Conservation (phyloP, 208 protist genomes). For the Zelonia costaricensis region DNA sequence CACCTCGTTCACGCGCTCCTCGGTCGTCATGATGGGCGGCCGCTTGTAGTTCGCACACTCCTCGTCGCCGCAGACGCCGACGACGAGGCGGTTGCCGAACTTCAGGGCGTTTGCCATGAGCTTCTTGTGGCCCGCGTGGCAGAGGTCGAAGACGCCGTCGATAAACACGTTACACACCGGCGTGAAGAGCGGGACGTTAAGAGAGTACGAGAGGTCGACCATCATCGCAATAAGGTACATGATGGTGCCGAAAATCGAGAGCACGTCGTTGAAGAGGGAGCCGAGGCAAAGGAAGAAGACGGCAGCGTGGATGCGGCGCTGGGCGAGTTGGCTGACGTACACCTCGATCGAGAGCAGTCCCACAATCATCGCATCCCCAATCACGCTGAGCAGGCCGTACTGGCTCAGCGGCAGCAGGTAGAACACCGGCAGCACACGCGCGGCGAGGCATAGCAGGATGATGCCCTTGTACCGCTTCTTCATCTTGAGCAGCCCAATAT, state of each 20-base stretch:
- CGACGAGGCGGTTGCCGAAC: slow-evolving; percentile 90
- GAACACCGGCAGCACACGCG: slow-evolving; percentile 75
- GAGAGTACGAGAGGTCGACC: slow-evolving; percentile 84
- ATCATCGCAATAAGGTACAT: slow-evolving; percentile 87
- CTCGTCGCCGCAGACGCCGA: slow-evolving; percentile 92
- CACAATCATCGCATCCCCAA: slow-evolving; percentile 88
- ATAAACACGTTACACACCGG: slow-evolving; percentile 91
- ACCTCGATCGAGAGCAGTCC: slow-evolving; percentile 85
- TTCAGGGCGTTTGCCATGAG: slow-evolving; percentile 84
- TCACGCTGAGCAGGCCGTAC: slow-evolving; percentile 69
- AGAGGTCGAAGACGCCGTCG: slow-evolving; percentile 94
- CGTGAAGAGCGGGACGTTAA: slow-evolving; percentile 91
- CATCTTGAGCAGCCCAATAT: slow-evolving; percentile 69
- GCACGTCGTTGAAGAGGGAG: slow-evolving; percentile 86
- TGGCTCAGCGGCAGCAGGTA: slow-evolving; percentile 74
- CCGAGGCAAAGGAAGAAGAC: slow-evolving; percentile 83
- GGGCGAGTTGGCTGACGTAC: slow-evolving; percentile 84
- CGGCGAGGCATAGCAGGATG: slow-evolving; percentile 64
- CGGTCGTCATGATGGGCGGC: slow-evolving; percentile 90
- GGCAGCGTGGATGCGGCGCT: slow-evolving; percentile 82
- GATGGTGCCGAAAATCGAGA: slow-evolving; percentile 58
- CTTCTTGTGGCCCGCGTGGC: slow-evolving; percentile 90
- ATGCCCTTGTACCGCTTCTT: slow-evolving; percentile 62
- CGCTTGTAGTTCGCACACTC: slow-evolving; percentile 90
- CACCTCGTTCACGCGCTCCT: slow-evolving; percentile 90